phyloP scores from a whole-genome alignment of 371 early-diverging fungal genomes.

The Dentiscutata heterogama region DNA sequence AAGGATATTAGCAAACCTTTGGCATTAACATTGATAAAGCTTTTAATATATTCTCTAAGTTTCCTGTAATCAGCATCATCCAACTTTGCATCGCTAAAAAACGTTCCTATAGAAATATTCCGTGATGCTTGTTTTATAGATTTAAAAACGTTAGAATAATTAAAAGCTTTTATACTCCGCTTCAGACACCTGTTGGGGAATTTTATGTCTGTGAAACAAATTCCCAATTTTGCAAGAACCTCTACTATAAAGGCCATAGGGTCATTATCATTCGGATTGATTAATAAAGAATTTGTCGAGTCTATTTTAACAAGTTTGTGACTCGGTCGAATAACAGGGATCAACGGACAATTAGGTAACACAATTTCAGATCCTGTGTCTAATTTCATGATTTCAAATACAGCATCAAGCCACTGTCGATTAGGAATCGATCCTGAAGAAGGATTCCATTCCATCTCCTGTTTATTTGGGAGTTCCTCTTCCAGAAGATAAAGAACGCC shows the following conservation, averaged over 20 bases:
- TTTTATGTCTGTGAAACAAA: neutral
- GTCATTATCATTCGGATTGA: neutral
- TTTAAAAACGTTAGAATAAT: too few relatives aligned
- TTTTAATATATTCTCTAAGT: too few relatives aligned
- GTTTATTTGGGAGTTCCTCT: neutral
- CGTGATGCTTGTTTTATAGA: too few relatives aligned
- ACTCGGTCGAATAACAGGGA: neutral
- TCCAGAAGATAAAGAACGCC: neutral
- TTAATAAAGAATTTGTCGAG: neutral
- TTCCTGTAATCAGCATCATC: too few relatives aligned
- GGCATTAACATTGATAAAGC: too few relatives aligned
- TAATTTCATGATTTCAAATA: neutral
- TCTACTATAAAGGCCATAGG: too few relatives aligned
- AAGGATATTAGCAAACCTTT: too few relatives aligned
- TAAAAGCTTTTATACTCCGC: too few relatives aligned
- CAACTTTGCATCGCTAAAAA: too few relatives aligned
- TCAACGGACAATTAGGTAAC: neutral
- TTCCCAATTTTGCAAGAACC: neutral
- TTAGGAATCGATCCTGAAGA: neutral
- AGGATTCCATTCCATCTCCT: neutral
- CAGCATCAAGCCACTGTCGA: neutral
- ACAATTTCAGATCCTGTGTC: neutral
- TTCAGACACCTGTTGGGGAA: too few relatives aligned
- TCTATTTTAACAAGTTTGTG: neutral
- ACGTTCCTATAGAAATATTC: too few relatives aligned